Conservation (phyloP, 2,329 filamentous ascomycete species). For the Sporothrix pallida region DNA sequence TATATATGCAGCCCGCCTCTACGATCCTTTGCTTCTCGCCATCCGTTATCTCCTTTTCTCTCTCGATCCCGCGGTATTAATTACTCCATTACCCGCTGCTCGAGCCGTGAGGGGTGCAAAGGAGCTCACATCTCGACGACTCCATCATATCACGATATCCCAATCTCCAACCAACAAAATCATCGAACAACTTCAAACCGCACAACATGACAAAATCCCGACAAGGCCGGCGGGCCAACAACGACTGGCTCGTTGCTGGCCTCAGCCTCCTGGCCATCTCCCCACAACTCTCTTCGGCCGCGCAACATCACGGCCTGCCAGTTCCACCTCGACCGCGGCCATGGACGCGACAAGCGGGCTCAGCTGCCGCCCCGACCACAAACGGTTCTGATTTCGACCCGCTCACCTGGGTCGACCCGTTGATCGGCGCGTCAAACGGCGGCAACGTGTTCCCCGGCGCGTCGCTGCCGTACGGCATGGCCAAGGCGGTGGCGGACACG, state of each 20-base stretch:
- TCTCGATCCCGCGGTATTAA: neutral
- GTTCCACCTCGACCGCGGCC: neutral
- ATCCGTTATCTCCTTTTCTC: neutral
- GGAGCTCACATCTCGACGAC: neutral
- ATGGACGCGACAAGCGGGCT: neutral
- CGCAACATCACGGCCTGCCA: neutral
- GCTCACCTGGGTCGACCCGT: constrained; percentile 44
- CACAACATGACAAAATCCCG: neutral
- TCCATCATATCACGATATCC: too few species aligned
- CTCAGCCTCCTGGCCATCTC: neutral
- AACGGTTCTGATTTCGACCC: constrained; percentile 35
- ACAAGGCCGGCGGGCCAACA: neutral
- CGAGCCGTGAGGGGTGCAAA: neutral
- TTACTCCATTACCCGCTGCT: constrained; percentile 9
- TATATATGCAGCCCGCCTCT: neutral
- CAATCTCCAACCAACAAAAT: neutral
- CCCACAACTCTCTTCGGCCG: neutral
- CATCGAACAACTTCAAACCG: neutral
- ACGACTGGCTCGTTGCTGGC: neutral
- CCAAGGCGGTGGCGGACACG: constrained; percentile 64
- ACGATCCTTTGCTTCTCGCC: neutral
- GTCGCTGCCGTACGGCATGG: constrained; percentile 56
- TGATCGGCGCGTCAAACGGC: constrained; percentile 52
- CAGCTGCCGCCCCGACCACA: neutral
- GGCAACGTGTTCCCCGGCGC: constrained; percentile 54